A percentile compares a stretch with the other conserved stretches of the same genome.
Evolutionary conservation across 2,329 filamentous ascomycete species (phyloP).

Genomic region (Botrytis porri): DNA sequence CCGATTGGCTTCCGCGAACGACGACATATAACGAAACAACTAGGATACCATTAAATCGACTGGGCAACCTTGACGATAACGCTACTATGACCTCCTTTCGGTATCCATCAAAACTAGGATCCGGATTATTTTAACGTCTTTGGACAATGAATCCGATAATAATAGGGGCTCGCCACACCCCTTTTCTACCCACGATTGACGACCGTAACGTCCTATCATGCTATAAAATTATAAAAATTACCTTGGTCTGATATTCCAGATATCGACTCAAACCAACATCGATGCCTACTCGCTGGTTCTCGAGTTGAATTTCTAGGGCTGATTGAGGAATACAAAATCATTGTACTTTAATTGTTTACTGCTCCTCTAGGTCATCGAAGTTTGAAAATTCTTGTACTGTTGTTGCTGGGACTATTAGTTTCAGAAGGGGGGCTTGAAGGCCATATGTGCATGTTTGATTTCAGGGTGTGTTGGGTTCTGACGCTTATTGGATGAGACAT

Average conservation of each 20-base stretch:
- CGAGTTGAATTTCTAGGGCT: slow-evolving; percentile 14
- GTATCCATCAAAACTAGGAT: slow-evolving; percentile 17
- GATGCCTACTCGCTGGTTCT: slow-evolving; percentile 14
- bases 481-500: slow-evolving; percentile 5
- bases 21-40: slow-evolving; percentile 30
- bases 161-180: slow-evolving; percentile 13
- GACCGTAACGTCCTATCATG: slow-evolving; percentile 19
- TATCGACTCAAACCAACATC: slow-evolving; percentile 3
- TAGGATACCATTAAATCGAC: slow-evolving; percentile 38
- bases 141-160: slow-evolving; percentile 17
- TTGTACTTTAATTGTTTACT: slow-evolving; percentile 20
- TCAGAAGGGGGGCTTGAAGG: neutral
- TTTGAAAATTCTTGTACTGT: slow-evolving; percentile 17
- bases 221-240: slow-evolving; percentile 20
- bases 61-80: slow-evolving; percentile 40
- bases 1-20: slow-evolving; percentile 28
- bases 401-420: slow-evolving; percentile 7
- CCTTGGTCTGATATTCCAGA: slow-evolving; percentile 10
- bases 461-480: slow-evolving; percentile 8
- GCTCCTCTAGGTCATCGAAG: slow-evolving; percentile 2
- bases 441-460: slow-evolving; percentile 17
- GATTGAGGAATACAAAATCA: slow-evolving; percentile 12
- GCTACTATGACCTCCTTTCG: slow-evolving; percentile 34
- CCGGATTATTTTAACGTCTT: slow-evolving; percentile 18
- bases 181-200: slow-evolving; percentile 17